Conservation (phyloP, 768 basidiomycete species). For the Rhodotorula paludigena region DNA sequence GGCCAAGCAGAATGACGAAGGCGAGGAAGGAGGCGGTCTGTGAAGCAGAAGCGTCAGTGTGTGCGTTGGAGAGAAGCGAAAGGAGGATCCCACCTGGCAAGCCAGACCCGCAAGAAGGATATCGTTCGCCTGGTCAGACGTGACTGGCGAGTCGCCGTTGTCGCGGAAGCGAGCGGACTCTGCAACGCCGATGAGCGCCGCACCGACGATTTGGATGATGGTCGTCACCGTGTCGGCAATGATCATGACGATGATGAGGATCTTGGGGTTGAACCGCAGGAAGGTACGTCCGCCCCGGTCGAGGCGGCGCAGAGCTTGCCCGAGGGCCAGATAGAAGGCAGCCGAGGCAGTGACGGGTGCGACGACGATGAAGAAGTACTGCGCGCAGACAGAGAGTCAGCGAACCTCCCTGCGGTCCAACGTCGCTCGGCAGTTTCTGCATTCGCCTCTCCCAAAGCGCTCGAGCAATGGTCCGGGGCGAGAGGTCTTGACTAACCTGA, state of each 20-base stretch:
- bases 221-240: conserved; percentile 44
- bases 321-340: conserved; percentile 46
- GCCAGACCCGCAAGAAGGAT: conserved; percentile 47
- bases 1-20: conserved; percentile 43
- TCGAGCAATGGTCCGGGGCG: too few relatives aligned
- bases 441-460: too few relatives aligned
- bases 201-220: conserved; percentile 47
- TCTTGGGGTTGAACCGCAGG: conserved; percentile 42
- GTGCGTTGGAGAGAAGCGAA: too few relatives aligned
- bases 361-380: conserved; percentile 28
- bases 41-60: background rate
- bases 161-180: conserved; percentile 42
- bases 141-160: conserved; percentile 20
- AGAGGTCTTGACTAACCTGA: background rate
- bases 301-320: conserved; percentile 39
- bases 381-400: too few relatives aligned
- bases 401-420: too few relatives aligned
- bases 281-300: conserved; percentile 35
- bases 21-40: conserved; percentile 43
- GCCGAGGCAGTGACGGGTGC: conserved; percentile 38
- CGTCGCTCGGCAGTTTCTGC: background rate
- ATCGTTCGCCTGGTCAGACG: conserved; percentile 45
- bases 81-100: conserved; percentile 28
- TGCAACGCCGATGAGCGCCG: conserved; percentile 47
- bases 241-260: conserved; percentile 43